These are phyloP conservation scores for Bonia amplexicaulis DNA, from an alignment of 176 grass and related monocot species.

Conservation along the genomic window DNA sequence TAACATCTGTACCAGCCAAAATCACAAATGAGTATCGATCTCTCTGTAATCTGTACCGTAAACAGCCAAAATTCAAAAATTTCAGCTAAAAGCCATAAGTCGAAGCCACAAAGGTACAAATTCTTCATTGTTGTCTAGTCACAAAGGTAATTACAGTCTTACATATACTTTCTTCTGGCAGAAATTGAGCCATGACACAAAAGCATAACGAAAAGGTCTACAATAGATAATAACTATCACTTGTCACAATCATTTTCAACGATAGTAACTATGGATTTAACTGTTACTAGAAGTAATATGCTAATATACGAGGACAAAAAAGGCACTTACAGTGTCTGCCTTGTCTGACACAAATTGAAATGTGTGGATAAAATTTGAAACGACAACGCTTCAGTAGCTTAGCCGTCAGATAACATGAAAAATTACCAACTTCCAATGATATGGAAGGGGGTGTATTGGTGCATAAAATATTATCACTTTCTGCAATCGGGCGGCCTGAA, in stretches of 20 bases:
- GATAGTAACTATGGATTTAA: background rate
- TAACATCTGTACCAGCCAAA: too few relatives aligned
- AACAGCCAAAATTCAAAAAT: too few relatives aligned
- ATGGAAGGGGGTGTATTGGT: conserved; percentile 1
- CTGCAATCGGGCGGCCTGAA: background rate
- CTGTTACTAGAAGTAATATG: background rate
- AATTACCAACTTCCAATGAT: background rate
- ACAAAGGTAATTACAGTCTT: background rate
- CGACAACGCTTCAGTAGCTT: background rate
- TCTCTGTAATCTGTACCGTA: too few relatives aligned
- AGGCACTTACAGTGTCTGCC: background rate
- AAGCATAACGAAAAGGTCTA: background rate
- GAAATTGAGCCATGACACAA: background rate
- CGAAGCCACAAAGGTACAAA: background rate
- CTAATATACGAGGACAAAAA: background rate
- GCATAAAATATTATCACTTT: conserved; percentile 11
- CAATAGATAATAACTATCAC: background rate
- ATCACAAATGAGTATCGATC: too few relatives aligned
- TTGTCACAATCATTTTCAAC: background rate
- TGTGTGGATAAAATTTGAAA: conserved; percentile 9
- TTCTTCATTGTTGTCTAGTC: background rate
- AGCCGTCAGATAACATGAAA: background rate
- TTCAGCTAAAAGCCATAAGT: too few relatives aligned
- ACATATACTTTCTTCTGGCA: background rate
- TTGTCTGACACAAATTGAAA: background rate